Evolutionary conservation across 2,329 filamentous ascomycete genomes (phyloP).

Genomic region (Colletotrichum orchidophilum): DNA sequence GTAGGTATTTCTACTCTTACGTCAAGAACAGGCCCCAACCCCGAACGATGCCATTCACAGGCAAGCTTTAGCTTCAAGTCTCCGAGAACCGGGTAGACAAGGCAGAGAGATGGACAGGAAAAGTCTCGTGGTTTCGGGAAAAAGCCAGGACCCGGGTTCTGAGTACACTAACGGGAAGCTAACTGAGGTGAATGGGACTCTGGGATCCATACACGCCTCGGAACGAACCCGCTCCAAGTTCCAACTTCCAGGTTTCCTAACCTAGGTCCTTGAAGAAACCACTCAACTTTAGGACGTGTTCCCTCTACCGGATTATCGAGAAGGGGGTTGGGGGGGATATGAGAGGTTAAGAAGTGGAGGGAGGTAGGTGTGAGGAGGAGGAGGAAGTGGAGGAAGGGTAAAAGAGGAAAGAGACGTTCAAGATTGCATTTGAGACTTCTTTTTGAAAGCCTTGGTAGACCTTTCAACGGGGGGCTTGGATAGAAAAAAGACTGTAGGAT

Average conservation of each 20-base stretch:
- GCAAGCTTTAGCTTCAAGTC: background rate
- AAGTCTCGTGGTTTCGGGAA: no score
- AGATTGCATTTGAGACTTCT: background rate
- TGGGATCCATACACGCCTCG: background rate
- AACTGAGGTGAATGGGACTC: no score
- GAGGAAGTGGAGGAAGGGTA: background rate
- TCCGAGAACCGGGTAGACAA: background rate
- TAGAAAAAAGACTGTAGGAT: background rate
- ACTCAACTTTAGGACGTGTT: background rate
- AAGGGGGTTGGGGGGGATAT: background rate
- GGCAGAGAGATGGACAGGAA: no score
- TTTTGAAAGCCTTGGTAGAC: background rate
- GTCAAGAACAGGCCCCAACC: background rate
- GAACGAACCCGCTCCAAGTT: background rate
- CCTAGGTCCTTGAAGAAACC: background rate
- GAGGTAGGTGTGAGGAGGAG: no score
- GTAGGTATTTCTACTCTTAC: no score
- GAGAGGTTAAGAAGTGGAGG: no score
- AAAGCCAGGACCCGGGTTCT: no score
- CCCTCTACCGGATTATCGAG: background rate
- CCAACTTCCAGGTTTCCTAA: no score
- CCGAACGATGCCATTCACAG: background rate
- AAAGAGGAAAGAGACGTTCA: background rate
- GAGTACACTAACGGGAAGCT: no score
- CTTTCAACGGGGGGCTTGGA: background rate